Evolutionary conservation across 148 eudicot genomes (phyloP), one percentile per base, ranked within the genome.

Genomic region (Persicaria tinctoria): DNA sequence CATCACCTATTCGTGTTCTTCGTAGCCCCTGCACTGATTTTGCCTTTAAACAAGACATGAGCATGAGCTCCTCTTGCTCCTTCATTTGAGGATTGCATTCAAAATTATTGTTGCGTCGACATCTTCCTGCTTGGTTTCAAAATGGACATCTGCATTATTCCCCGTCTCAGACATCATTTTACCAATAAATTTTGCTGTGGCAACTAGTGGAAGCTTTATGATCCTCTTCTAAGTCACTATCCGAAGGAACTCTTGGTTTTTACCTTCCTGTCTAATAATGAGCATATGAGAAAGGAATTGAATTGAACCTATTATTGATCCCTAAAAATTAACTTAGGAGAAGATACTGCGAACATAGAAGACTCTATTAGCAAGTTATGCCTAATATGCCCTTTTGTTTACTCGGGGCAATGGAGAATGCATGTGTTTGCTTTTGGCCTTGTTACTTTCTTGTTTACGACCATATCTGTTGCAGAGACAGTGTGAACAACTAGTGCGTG

Each of bases 401-500:
- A 14, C 20, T 55, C 5, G 20, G 16, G 60, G 20, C 60, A 55
- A 55, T 55, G 23, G 20, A 32, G 41, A 55, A 55, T n/a, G 23
- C 23, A 3, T 59, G 41, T 32, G 41, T 32, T 32, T 32, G 41
- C 41, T 32, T 32, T 62, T 7, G 13, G n/a, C 20, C 6, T 54
- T 46, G 27, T 56, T 20, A 18, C 46, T 17, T 32, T 38, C 75
- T 10, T n/a, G 49, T 50, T 50, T 23, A 48, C 73, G 9, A 46
- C 41, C 41, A 32, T 73, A 5, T 23, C 16, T 66, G 70, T 66
- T 9, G 78, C 90, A 91, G 98, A 88, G 98, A 78, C 98, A 94
- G 82, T 90, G 92, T 45, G 97, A 91, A 82, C 98, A 94, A 83
- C 90, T 94, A 68, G 78, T 94, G 73, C 91, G 96, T 12, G 82